phyloP scores from a whole-genome alignment of 2,329 filamentous ascomycete genomes.

The Epichloe gansuensis region DNA sequence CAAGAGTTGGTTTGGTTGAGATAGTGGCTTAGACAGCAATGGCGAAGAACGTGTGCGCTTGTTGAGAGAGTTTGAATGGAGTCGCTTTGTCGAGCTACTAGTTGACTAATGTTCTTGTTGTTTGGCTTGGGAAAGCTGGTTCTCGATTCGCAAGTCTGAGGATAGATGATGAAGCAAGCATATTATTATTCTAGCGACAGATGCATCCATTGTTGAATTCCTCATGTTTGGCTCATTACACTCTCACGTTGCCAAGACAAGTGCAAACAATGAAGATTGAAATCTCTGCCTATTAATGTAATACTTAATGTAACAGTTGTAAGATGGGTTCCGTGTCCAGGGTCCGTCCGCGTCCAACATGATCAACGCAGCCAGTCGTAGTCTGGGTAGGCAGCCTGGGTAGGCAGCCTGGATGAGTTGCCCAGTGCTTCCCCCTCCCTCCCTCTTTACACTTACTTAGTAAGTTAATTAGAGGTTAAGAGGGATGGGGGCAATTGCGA shows the following conservation, averaged over 20 bases:
- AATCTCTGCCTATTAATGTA: too few relatives aligned
- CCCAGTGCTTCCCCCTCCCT: too few relatives aligned
- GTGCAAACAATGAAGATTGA: too few relatives aligned
- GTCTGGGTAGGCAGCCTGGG: too few relatives aligned
- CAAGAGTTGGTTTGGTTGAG: neutral
- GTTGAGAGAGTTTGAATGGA: constrained; percentile 3
- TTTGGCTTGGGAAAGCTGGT: constrained; percentile 11
- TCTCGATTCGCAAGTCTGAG: neutral
- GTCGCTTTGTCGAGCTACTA: neutral
- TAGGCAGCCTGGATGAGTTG: too few relatives aligned
- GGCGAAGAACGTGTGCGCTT: constrained; percentile 4
- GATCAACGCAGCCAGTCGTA: too few relatives aligned
- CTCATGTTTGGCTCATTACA: neutral
- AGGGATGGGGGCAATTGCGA: neutral
- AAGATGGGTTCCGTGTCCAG: too few relatives aligned
- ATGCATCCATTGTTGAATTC: neutral
- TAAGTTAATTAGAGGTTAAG: too few relatives aligned
- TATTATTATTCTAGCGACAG: constrained; percentile 2
- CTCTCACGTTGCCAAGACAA: too few relatives aligned
- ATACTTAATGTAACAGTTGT: too few relatives aligned
- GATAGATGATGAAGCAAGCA: neutral
- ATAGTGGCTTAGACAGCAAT: neutral
- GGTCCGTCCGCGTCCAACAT: too few relatives aligned
- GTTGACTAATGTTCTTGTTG: neutral
- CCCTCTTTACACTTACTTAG: too few relatives aligned